These are phyloP conservation scores for Fusarium austroafricanum DNA, from an alignment of 2,329 filamentous ascomycete genomes.

Conservation along the genomic window DNA sequence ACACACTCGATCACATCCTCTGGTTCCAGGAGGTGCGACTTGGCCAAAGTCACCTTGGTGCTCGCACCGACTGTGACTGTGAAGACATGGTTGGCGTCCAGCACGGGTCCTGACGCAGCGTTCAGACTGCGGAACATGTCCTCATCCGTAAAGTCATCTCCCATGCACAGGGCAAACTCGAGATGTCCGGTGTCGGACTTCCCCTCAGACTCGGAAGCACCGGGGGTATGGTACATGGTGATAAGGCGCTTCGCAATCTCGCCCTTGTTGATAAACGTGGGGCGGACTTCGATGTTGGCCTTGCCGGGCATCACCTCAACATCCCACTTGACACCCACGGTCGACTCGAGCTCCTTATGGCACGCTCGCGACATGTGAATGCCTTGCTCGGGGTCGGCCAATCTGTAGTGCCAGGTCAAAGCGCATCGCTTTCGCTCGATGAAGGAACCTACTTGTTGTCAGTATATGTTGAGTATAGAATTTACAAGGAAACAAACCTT, in stretches of 20 bases:
- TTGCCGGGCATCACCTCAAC: slow-evolving; percentile 98
- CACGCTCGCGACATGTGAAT: slow-evolving; percentile 83
- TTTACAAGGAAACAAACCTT: slow-evolving; percentile 65
- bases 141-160: slow-evolving; percentile 98
- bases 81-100: slow-evolving; percentile 75
- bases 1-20: slow-evolving; percentile 83
- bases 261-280: slow-evolving; percentile 97
- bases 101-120: slow-evolving; percentile 65
- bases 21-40: slow-evolving; percentile 90
- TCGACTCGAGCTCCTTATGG: slow-evolving; percentile 81
- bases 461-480: not conserved
- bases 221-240: slow-evolving; percentile 71
- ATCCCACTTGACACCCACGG: slow-evolving; percentile 82
- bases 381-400: slow-evolving; percentile 88
- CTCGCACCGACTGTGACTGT: slow-evolving; percentile 92
- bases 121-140: slow-evolving; percentile 92
- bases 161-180: slow-evolving; percentile 90
- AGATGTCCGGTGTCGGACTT: slow-evolving; percentile 64
- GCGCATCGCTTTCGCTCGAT: slow-evolving; percentile 95
- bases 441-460: slow-evolving; percentile 74
- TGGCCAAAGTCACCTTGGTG: slow-evolving; percentile 90
- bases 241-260: slow-evolving; percentile 91
- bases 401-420: slow-evolving; percentile 96
- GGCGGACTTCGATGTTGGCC: slow-evolving; percentile 96
- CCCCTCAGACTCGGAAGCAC: slow-evolving; percentile 58